phyloP scores from a whole-genome alignment of 495 filamentous ascomycete species.

The Hypoxylon fragiforme region DNA sequence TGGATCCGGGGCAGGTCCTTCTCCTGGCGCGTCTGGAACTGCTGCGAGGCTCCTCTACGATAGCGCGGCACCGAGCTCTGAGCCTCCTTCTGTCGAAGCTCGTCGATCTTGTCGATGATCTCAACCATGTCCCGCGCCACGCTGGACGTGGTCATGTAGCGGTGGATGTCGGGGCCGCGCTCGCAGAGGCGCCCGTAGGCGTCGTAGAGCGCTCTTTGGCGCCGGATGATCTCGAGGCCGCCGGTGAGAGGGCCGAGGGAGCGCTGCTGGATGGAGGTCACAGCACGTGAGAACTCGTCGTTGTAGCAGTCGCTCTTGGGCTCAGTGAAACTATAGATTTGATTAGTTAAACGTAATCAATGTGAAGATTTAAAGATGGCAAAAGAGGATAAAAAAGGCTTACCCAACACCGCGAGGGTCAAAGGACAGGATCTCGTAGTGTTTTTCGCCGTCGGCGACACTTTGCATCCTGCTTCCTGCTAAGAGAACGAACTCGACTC shows the following conservation, averaged over 20 bases:
- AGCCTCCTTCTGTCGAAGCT: constrained; percentile 21
- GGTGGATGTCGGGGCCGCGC: constrained; percentile 3
- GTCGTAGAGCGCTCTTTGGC: constrained; percentile 31
- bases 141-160: constrained; percentile 32
- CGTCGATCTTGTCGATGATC: constrained; percentile 45
- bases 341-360: no score
- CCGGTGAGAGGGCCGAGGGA: constrained; percentile 21
- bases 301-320: constrained; percentile 45
- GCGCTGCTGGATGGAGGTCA: constrained; percentile 13
- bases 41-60: background rate
- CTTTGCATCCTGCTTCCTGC: constrained; percentile 14
- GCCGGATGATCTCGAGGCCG: constrained; percentile 27
- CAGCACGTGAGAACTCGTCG: constrained; percentile 28
- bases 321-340: constrained; percentile 39
- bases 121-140: constrained; percentile 49
- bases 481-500: constrained; percentile 36
- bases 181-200: constrained; percentile 27
- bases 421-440: constrained; percentile 46
- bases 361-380: no score
- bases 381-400: no score
- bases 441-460: constrained; percentile 24
- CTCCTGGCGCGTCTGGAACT: background rate
- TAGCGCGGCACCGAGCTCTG: background rate
- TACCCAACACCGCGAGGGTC: constrained; percentile 51
- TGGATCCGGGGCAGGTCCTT: constrained; percentile 40